Conservation (phyloP, 1,139 yeast species). For the Magnusiomyces suaveolens region DNA sequence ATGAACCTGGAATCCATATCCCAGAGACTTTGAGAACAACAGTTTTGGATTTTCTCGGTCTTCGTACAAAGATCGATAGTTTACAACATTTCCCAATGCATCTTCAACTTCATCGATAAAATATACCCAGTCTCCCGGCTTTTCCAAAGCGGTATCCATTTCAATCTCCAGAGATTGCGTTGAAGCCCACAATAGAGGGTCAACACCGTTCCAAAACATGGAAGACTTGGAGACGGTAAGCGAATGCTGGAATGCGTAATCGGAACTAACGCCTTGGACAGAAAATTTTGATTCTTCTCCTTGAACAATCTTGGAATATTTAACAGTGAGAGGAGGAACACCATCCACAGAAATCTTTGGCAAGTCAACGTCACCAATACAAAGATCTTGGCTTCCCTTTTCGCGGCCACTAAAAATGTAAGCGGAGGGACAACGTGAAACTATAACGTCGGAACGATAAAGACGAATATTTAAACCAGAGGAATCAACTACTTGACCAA, state of each 20-base stretch:
- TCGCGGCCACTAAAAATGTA: conserved; percentile 32
- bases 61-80: conserved; percentile 37
- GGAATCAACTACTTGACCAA: conserved; percentile 55
- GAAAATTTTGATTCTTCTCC: conserved; percentile 35
- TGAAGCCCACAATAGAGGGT: conserved; percentile 46
- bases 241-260: conserved; percentile 33
- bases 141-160: conserved; percentile 39
- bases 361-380: conserved; percentile 52
- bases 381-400: conserved; percentile 38
- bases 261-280: conserved; percentile 44
- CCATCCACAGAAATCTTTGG: conserved; percentile 56
- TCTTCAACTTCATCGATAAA: conserved; percentile 60
- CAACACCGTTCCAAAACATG: conserved; percentile 30
- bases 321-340: conserved; percentile 62
- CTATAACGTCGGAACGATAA: conserved; percentile 51
- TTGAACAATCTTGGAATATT: conserved; percentile 50
- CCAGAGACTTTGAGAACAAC: conserved; percentile 19
- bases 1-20: conserved; percentile 52
- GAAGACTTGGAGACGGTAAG: conserved; percentile 13
- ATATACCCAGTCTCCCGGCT: conserved; percentile 55
- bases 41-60: conserved; percentile 26
- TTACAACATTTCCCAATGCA: conserved; percentile 60
- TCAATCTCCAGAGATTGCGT: conserved; percentile 41
- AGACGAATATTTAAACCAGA: conserved; percentile 52
- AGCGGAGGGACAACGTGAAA: conserved; percentile 74